Evolutionary conservation across 768 basidiomycete species (phyloP).

Genomic region (Pleurotus salmoneostramineus): DNA sequence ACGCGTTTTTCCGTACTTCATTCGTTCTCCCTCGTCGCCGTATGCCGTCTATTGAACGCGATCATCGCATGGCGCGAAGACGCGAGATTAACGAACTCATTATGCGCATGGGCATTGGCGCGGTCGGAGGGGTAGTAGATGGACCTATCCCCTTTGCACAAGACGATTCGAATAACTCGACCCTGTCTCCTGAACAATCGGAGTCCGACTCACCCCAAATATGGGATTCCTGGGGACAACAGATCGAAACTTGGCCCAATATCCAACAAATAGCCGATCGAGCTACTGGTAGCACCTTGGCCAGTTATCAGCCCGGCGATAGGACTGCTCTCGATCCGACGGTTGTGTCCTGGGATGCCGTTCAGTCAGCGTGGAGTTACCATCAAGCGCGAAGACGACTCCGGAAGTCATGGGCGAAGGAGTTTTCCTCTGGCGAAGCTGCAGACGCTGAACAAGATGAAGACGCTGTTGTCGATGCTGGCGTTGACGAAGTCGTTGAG

Average conservation of each 20-base stretch:
- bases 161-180: slow-evolving; percentile 10
- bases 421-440: slow-evolving; percentile 31
- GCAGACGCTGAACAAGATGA: slow-evolving; percentile 33
- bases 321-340: slow-evolving; percentile 51
- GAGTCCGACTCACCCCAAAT: slow-evolving; percentile 22
- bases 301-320: slow-evolving; percentile 16
- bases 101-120: slow-evolving; percentile 80
- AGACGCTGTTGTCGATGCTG: slow-evolving; percentile 32
- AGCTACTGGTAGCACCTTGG: slow-evolving; percentile 51
- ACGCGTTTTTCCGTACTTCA: slow-evolving; percentile 61
- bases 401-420: slow-evolving; percentile 61
- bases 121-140: slow-evolving; percentile 66
- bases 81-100: slow-evolving; percentile 77
- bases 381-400: slow-evolving; percentile 45
- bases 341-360: slow-evolving; percentile 60
- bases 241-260: slow-evolving; percentile 63
- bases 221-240: slow-evolving; percentile 69
- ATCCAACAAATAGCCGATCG: slow-evolving; percentile 75
- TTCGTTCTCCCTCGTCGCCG: slow-evolving; percentile 64
- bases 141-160: slow-evolving; percentile 8
- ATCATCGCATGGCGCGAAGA: slow-evolving; percentile 56
- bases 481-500: slow-evolving; percentile 71
- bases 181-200: not conserved
- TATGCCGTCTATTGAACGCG: slow-evolving; percentile 48
- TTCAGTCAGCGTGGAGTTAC: slow-evolving; percentile 63